phyloP scores from a whole-genome alignment of 2,329 filamentous ascomycete genomes.

The Colletotrichum endophyticum region DNA sequence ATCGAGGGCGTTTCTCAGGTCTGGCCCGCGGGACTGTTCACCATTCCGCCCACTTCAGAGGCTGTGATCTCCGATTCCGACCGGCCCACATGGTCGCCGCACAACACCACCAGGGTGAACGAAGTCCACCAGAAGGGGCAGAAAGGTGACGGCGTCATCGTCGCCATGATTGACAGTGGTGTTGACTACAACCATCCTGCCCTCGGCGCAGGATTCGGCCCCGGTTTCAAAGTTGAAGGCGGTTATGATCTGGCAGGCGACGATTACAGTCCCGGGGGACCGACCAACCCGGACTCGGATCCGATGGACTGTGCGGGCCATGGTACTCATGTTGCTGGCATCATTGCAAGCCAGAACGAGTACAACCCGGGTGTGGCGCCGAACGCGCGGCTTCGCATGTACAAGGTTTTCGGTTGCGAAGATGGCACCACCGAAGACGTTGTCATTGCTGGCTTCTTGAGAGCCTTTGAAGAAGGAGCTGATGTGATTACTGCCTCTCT shows the following conservation, averaged over 20 bases:
- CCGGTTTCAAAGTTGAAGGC: conserved; percentile 19
- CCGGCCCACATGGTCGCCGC: background rate
- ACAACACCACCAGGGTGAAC: background rate
- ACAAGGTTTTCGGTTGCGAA: conserved; percentile 38
- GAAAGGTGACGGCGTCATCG: background rate
- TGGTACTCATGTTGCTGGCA: conserved; percentile 34
- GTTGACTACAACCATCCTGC: background rate
- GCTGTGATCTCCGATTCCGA: background rate
- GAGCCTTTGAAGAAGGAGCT: background rate
- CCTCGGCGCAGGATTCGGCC: conserved; percentile 6
- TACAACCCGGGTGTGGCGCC: conserved; percentile 44
- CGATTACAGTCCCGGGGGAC: conserved; percentile 11
- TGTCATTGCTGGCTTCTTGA: background rate
- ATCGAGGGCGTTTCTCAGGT: background rate
- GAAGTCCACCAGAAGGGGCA: background rate
- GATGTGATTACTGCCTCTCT: background rate
- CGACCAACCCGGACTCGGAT: conserved; percentile 32
- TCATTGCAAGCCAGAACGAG: conserved; percentile 24
- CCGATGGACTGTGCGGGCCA: conserved; percentile 29
- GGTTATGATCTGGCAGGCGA: conserved; percentile 29
- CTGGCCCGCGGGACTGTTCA: background rate
- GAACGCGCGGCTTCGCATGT: conserved; percentile 43
- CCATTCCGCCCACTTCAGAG: background rate
- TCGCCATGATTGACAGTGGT: background rate
- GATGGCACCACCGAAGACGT: background rate